A percentile compares a stretch with the other conserved stretches of the same genome.
Evolutionary conservation across 2,329 filamentous ascomycete species (phyloP).

Genomic region (Grosmannia huntii): DNA sequence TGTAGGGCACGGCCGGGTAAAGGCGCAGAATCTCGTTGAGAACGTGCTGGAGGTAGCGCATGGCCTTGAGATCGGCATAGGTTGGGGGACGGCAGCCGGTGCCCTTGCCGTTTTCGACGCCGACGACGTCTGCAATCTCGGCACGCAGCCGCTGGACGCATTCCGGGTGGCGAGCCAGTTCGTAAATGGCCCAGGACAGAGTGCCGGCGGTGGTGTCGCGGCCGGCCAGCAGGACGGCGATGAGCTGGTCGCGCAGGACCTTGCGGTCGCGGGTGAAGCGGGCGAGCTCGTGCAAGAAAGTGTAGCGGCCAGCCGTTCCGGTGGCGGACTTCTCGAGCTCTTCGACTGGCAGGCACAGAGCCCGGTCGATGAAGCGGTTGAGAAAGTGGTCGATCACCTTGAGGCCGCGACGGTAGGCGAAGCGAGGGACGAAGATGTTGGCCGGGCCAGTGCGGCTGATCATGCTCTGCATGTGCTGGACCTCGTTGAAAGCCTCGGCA

Average conservation of each 20-base stretch:
- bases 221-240: constrained; percentile 71
- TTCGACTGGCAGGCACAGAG: constrained; percentile 53
- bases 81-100: constrained; percentile 37
- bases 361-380: constrained; percentile 62
- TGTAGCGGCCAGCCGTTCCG: constrained; percentile 35
- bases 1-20: constrained; percentile 69
- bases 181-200: constrained; percentile 71
- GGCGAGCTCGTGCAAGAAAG: constrained; percentile 77
- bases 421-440: constrained; percentile 48
- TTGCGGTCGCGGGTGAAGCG: constrained; percentile 60
- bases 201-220: constrained; percentile 78
- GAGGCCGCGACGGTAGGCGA: constrained; percentile 49
- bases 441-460: constrained; percentile 54
- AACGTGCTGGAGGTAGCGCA: constrained; percentile 67
- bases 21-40: constrained; percentile 68
- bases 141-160: constrained; percentile 54
- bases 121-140: constrained; percentile 59
- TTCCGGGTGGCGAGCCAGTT: constrained; percentile 59
- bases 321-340: constrained; percentile 54
- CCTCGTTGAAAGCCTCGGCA: constrained; percentile 68
- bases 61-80: constrained; percentile 72
- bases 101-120: constrained; percentile 23
- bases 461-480: constrained; percentile 61
- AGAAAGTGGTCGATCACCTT: constrained; percentile 64
- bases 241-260: constrained; percentile 72